Base-by-base conservation (phyloP, 1,139 yeast species). In the Lodderomyces margitis region DNA sequence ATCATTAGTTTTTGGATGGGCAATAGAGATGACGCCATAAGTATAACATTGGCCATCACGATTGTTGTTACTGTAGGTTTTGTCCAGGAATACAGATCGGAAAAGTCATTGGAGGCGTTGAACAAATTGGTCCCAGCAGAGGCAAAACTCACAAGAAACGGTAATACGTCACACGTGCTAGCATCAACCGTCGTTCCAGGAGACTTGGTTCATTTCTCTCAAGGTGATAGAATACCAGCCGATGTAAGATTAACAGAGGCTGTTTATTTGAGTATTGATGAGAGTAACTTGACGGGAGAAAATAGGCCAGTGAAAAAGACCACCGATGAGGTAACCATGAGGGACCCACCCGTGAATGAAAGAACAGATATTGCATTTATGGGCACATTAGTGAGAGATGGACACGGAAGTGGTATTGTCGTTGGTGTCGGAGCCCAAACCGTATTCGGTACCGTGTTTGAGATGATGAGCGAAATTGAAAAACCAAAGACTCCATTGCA, bases 401-500 rank as follows among this genome's bases (percentile, higher is more conserved):
- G 96, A 28, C 89, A 86, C 55, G 98, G 97, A 15, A 59, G 83
- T 3, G 98, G 98, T 46, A 74, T 92, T 33, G 98, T 92, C n/a
- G 78, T 92, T 37, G 95, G 92, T 8, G 91, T 96, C 1, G 95
- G 94, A 28, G 70, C 77, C 36, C 80, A 82, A 48, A 91, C 98
- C 1, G 96, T 92, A 44, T 88, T 92, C 65, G 98, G 98, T 36
- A 70, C 83, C 24, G 86, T 82, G 5, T 91, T 89, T 59, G 89
- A 84, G 52, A 88, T 91, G 96, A 88, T 92, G 96, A 77, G 85
- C 34, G 84, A 80, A 46, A 89, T 92, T 51, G 96, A 88, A 61
- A 91, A 91, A 62, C 98, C 98, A 39, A 89, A 91, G 63, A 92
- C 98, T 17, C 98, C 98, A 0, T 72, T 92, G 51, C 98, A 92